Percentiles rank a stretch among this genome's conserved stretches.
Evolutionary conservation across 129 eudicot genomes (phyloP).

Genomic region (Dittrichia graveolens): DNA sequence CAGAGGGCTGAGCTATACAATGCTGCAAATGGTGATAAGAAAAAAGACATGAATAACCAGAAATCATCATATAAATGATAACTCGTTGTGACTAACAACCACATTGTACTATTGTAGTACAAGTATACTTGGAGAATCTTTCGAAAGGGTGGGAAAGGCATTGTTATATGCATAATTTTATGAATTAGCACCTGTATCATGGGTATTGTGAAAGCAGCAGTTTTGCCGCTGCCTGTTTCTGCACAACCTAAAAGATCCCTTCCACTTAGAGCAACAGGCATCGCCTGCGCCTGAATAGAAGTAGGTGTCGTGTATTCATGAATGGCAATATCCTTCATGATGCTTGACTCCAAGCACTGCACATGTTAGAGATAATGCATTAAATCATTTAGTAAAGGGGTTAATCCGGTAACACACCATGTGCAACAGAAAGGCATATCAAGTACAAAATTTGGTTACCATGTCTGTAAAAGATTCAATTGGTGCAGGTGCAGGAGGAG

Average conservation of each 20-base stretch:
- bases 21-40: slow-evolving; percentile 49
- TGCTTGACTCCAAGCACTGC: slow-evolving; percentile 62
- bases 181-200: slow-evolving; percentile 67
- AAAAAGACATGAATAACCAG: slow-evolving; percentile 16
- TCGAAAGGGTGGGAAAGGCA: background rate
- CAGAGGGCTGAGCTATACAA: slow-evolving; percentile 72
- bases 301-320: slow-evolving; percentile 81
- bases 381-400: slow-evolving; percentile 4
- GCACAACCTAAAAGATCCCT: slow-evolving; percentile 92
- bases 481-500: slow-evolving; percentile 77
- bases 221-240: slow-evolving; percentile 92
- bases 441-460: slow-evolving; percentile 43
- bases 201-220: slow-evolving; percentile 84
- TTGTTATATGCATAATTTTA: background rate
- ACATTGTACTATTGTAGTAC: background rate
- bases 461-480: slow-evolving; percentile 79
- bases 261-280: slow-evolving; percentile 89
- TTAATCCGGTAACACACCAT: slow-evolving; percentile 2
- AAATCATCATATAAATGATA: background rate
- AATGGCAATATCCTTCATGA: slow-evolving; percentile 73
- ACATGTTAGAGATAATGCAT: background rate
- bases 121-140: background rate
- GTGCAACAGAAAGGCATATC: background rate
- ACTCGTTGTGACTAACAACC: background rate
- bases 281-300: slow-evolving; percentile 87